Evolutionary conservation across 148 eudicot genomes (phyloP), one percentile per base, ranked within the genome.

Genomic region (Rhododendron ovatum): DNA sequence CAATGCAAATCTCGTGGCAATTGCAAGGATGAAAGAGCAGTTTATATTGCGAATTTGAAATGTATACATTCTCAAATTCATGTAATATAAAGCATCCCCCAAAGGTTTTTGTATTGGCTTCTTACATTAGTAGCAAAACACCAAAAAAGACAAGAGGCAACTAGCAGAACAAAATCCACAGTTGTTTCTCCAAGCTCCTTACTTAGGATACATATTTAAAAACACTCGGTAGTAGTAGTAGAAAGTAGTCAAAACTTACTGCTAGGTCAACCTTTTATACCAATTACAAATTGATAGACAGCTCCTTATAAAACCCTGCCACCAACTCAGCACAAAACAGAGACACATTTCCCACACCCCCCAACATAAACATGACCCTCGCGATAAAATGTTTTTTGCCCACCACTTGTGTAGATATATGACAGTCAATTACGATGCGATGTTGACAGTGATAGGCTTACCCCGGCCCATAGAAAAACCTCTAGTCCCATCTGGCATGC

Each of bases 401-500:
- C 51, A 78, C 30, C 53, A 22, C 48, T 78, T 45, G 24, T 33
- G 50, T 50, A 81, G 41, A 43, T 39, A 6, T 13, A 67, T 14
- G 37, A 30, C 39, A 3, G 5, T 53, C 59, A 5, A 73, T 30
- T 50, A 50, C 78, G 51, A 65, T 12, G 78, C 88, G 39, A 89
- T 84, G 73, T 86, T 87, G 59, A 92, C 93, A 63, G 93, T 81
- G 39, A 95, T 61, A 37, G 99, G 94, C 88, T 90, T 97, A 80
- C 99, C 99, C 87, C 99, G 91, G 41, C 99, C 99, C 96, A 97
- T 88, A 18, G 99, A 92, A 86, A 97, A 97, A 78, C 99, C 99
- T 87, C 94, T 89, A 11, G 99, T 97, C 41, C 99, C 99, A 88
- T 97, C 99, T 48, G 99, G 99, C 99, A 97, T 97, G 83, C 99